phyloP scores from a whole-genome alignment of 768 basidiomycete genomes.

The Lactarius vividus region DNA sequence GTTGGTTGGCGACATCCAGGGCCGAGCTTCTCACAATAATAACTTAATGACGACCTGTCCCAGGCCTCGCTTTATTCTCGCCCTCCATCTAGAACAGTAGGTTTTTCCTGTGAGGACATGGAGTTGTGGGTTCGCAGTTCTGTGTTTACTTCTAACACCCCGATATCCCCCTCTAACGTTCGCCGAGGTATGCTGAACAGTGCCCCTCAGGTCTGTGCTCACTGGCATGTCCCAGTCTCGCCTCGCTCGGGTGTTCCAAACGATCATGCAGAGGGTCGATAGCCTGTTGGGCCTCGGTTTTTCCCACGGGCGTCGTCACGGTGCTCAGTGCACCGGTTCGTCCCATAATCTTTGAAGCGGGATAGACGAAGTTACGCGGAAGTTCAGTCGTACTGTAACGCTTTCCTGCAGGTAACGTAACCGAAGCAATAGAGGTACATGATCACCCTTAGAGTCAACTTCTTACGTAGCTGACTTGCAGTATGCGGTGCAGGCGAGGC shows the following conservation, averaged over 20 bases:
- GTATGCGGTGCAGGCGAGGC: background rate
- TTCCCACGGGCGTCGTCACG: background rate
- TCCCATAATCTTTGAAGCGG: background rate
- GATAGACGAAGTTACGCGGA: background rate
- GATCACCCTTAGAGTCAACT: background rate
- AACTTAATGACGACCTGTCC: background rate
- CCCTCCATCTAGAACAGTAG: background rate
- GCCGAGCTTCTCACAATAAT: background rate
- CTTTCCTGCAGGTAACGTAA: background rate
- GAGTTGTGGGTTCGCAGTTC: background rate
- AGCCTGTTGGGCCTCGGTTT: background rate
- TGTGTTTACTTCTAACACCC: slow-evolving; percentile 1
- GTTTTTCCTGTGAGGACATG: background rate
- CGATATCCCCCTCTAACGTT: slow-evolving; percentile 49
- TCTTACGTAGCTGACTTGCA: background rate
- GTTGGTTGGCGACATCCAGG: background rate
- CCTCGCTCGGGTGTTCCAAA: too few species aligned
- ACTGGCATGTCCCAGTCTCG: too few species aligned
- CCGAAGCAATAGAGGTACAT: background rate
- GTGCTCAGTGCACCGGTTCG: background rate
- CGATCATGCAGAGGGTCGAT: too few species aligned
- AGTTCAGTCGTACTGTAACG: background rate
- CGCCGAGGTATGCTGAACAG: slow-evolving; percentile 57
- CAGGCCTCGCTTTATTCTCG: background rate
- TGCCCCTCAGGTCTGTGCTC: background rate